Percentiles rank a stretch among this genome's conserved stretches.
Evolutionary conservation across 2,329 filamentous ascomycete genomes (phyloP).

Genomic region (Ophiobolus disseminans): DNA sequence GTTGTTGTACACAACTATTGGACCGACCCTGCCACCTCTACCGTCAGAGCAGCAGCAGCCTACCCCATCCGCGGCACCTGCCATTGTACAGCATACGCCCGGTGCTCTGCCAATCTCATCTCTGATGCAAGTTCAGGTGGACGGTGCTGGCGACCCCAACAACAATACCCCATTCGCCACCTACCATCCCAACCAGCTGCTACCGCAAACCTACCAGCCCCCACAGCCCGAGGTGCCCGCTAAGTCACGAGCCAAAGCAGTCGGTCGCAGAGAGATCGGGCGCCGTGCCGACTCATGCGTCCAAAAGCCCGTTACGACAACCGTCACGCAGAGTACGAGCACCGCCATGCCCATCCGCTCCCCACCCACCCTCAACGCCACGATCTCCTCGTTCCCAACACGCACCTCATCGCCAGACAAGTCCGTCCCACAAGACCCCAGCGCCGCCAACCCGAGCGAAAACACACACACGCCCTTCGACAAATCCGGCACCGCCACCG

Average conservation of each 20-base stretch:
- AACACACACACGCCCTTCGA: constrained; percentile 26
- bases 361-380: constrained; percentile 25
- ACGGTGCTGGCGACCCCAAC: background rate
- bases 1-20: constrained; percentile 72
- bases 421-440: constrained; percentile 2
- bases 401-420: constrained; percentile 31
- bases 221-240: constrained; percentile 28
- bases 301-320: constrained; percentile 46
- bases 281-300: constrained; percentile 65
- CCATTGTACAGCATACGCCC: constrained; percentile 11
- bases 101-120: constrained; percentile 39
- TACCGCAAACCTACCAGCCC: constrained; percentile 19
- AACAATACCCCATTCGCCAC: constrained; percentile 32
- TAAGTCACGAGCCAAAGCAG: constrained; percentile 60
- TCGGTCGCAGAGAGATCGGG: constrained; percentile 66
- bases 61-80: constrained; percentile 8
- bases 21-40: constrained; percentile 61
- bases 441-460: constrained; percentile 13
- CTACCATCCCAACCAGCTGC: constrained; percentile 36
- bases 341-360: constrained; percentile 46
- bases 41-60: constrained; percentile 52
- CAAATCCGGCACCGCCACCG: constrained; percentile 51
- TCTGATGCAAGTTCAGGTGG: constrained; percentile 32
- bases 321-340: constrained; percentile 34
- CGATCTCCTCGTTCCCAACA: constrained; percentile 17